Conservation (phyloP, 768 basidiomycete genomes). For the Russula vinacea region DNA sequence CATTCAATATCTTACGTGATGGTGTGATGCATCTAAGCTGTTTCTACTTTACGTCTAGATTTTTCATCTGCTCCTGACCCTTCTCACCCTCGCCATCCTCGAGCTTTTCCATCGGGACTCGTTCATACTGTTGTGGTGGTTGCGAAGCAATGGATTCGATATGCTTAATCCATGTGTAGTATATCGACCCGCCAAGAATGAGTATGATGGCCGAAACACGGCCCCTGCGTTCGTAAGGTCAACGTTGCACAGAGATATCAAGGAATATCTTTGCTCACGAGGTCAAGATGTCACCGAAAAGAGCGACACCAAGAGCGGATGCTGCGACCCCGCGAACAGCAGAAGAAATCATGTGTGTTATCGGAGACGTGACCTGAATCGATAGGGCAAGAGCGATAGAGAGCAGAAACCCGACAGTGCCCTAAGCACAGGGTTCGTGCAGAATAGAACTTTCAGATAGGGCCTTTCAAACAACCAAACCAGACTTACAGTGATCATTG, state of each 20-base stretch:
- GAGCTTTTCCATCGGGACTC: constrained; percentile 60
- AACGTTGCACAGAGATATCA: neutral
- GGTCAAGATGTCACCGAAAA: constrained; percentile 80
- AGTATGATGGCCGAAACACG: constrained; percentile 76
- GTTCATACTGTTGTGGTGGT: constrained; percentile 49
- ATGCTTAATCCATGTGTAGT: constrained; percentile 89
- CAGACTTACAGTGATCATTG: constrained; percentile 63
- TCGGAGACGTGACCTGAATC: constrained; percentile 96
- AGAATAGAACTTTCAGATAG: neutral
- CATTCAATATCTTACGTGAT: constrained; percentile 7
- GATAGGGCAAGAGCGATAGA: constrained; percentile 89
- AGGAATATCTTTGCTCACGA: constrained; percentile 44
- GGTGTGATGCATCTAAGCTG: neutral
- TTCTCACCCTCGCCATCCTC: constrained; percentile 45
- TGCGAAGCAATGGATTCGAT: constrained; percentile 48
- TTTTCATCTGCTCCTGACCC: neutral
- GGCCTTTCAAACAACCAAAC: neutral
- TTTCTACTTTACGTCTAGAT: neutral
- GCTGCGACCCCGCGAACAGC: constrained; percentile 93
- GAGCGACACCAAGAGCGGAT: constrained; percentile 75
- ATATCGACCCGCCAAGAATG: constrained; percentile 77
- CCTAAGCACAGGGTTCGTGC: constrained; percentile 44
- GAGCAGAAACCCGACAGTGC: constrained; percentile 88
- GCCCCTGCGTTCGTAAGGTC: constrained; percentile 48
- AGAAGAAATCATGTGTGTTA: constrained; percentile 96